A percentile compares a stretch with the other conserved stretches of the same genome.
Evolutionary conservation across 1,284 basidiomycete genomes (phyloP).

Genomic region (Quambalaria eucalypti): DNA sequence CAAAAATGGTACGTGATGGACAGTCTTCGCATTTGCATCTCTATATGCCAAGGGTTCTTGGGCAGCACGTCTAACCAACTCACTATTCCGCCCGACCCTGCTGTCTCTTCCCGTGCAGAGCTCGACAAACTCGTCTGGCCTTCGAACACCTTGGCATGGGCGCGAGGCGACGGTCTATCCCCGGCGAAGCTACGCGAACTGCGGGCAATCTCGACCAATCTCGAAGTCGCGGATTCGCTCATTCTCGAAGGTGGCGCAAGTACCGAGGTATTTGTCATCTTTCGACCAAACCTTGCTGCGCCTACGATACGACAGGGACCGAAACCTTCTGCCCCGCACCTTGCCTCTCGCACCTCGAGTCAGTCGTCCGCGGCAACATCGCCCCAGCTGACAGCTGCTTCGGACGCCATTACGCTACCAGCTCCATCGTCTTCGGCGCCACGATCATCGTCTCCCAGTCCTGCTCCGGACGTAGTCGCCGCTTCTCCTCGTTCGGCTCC

Average conservation of each 20-base stretch:
- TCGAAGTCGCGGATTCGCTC: constrained; percentile 30
- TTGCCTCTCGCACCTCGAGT: neutral
- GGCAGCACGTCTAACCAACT: too few species aligned
- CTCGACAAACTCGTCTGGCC: constrained; percentile 21
- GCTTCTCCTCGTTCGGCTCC: neutral
- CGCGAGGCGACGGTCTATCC: constrained; percentile 27
- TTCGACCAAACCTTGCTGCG: constrained; percentile 20
- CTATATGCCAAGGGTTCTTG: too few species aligned
- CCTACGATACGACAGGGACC: too few species aligned
- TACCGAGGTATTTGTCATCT: constrained; percentile 28
- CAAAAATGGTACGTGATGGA: too few species aligned
- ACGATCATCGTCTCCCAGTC: neutral
- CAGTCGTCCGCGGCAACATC: neutral
- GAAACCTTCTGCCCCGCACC: too few species aligned
- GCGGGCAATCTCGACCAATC: constrained; percentile 37
- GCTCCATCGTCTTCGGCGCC: constrained; percentile 1
- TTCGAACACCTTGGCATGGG: constrained; percentile 36
- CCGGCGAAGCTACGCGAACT: constrained; percentile 32
- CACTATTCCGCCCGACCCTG: neutral
- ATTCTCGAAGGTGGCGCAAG: constrained; percentile 24
- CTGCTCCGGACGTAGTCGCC: neutral
- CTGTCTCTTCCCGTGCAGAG: constrained; percentile 2
- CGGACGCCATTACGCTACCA: neutral
- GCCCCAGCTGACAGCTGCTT: too few species aligned
- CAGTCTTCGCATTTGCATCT: too few species aligned